Base-by-base conservation (phyloP, 2,329 filamentous ascomycete genomes). In the Penicillium sp. region DNA sequence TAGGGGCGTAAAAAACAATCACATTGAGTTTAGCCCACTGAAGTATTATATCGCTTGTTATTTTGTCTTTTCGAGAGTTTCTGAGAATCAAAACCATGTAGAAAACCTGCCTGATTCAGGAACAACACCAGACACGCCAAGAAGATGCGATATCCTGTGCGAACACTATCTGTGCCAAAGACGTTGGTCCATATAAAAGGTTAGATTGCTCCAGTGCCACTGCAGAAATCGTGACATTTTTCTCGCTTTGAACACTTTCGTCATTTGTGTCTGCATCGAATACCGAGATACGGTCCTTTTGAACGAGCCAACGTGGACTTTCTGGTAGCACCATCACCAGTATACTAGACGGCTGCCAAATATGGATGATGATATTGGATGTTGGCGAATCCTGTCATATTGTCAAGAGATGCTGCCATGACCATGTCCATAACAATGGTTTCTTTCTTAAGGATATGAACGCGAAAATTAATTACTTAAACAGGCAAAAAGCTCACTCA, bases 121-220 rank as follows among this genome's bases (percentile, higher is more conserved):
- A 77, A 74, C 54, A 78, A 74, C 52, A 76, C 72, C n/a, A 74
- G 71, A 61, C 72, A 79, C 0, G 78, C 78, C 3, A 82, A 69
- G 2, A 80, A 60, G 16, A 81, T 74, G 1, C 78, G 68, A 28
- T 72, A 62, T 0, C 78, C 67, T 3, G 73, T 81, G 62, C 74
- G 70, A 11, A 77, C 65, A 46, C 70, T 70, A 59, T 76, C 79
- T 8, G 68, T 68, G 62, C 73, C 74, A 57, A 81, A 69, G 1
- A 81, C 64, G 43, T 76, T 62, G 12, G 70, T 63, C 71, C 71
- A 75, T 24, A 11, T 21, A 12, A 46, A 28, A 5, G 43, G 60
- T 66, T 77, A 66, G 35, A 23, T 69, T 63, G 33, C 73, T 81
- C 77, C 0, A 76, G 60, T 5, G 77, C 75, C 8, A 81, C 70